phyloP scores from a whole-genome alignment of 352 stramenopile genomes.

The Globisporangium perplexum region DNA sequence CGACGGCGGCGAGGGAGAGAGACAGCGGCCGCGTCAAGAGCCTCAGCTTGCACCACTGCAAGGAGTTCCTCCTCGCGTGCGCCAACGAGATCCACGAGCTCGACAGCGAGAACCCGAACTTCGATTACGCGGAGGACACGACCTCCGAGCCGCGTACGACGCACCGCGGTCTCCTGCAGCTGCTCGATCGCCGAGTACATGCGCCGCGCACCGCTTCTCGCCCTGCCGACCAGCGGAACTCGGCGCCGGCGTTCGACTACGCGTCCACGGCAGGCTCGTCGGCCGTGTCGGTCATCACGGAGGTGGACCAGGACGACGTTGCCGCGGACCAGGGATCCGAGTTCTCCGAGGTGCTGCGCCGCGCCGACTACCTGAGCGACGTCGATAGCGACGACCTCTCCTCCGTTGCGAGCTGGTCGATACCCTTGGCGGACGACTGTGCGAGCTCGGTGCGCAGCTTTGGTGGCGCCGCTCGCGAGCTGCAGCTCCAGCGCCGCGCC shows the following conservation, averaged over 20 bases:
- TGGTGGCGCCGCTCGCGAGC: slow-evolving; percentile 3
- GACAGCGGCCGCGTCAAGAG: slow-evolving; percentile 39
- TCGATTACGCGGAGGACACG: slow-evolving; percentile 69
- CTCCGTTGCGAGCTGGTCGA: slow-evolving; percentile 1
- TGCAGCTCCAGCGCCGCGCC: slow-evolving; percentile 22
- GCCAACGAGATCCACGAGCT: slow-evolving; percentile 80
- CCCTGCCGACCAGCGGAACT: background rate
- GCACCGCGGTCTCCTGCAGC: background rate
- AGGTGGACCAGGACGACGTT: slow-evolving; percentile 29
- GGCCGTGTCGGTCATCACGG: slow-evolving; percentile 14
- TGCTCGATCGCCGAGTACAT: background rate
- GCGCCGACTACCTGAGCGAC: slow-evolving; percentile 41
- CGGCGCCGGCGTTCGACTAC: slow-evolving; percentile 37
- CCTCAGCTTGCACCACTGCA: slow-evolving; percentile 48
- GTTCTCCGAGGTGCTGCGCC: slow-evolving; percentile 45
- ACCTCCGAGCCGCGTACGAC: slow-evolving; percentile 11
- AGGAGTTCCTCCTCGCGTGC: slow-evolving; percentile 64
- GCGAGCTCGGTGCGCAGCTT: background rate
- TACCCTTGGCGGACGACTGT: background rate
- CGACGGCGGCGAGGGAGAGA: background rate
- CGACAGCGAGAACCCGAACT: slow-evolving; percentile 54
- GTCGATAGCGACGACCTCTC: slow-evolving; percentile 1
- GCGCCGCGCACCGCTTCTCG: no score
- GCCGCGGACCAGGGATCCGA: slow-evolving; percentile 46
- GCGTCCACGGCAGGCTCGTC: slow-evolving; percentile 30